Conservation (phyloP, 225 moss, liverwort and hornwort species). For the Rhytidiadelphus loreus region DNA sequence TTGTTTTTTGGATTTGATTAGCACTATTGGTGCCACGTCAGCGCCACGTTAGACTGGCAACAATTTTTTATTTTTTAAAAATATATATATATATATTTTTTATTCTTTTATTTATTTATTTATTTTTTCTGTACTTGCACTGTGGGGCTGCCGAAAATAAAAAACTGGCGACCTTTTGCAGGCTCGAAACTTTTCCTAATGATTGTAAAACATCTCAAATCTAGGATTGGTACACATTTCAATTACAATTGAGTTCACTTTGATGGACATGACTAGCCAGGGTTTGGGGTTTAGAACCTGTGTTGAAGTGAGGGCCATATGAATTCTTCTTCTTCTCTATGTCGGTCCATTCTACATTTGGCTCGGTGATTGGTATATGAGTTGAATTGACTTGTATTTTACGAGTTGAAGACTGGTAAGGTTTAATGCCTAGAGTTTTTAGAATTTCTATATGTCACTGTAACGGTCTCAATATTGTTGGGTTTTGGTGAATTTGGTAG, state of each 20-base stretch:
- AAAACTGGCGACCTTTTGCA: no score
- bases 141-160: no score
- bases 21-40: no score
- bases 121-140: no score
- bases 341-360: not conserved
- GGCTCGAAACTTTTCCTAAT: no score
- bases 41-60: no score
- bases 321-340: not conserved
- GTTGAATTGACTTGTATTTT: no score
- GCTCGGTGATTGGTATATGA: not conserved
- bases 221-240: rapidly evolving
- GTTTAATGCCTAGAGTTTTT: not conserved
- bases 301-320: no score
- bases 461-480: not conserved
- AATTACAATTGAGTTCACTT: not conserved
- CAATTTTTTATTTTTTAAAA: no score
- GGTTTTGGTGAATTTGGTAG: not conserved
- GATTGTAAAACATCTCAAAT: not conserved
- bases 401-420: not conserved
- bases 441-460: not conserved
- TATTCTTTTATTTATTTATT: no score
- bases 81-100: no score
- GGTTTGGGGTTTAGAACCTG: not conserved
- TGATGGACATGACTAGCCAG: not conserved
- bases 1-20: no score